Evolutionary conservation across 345 rosid species (phyloP).

Genomic region (Hibiscus mutabilis): DNA sequence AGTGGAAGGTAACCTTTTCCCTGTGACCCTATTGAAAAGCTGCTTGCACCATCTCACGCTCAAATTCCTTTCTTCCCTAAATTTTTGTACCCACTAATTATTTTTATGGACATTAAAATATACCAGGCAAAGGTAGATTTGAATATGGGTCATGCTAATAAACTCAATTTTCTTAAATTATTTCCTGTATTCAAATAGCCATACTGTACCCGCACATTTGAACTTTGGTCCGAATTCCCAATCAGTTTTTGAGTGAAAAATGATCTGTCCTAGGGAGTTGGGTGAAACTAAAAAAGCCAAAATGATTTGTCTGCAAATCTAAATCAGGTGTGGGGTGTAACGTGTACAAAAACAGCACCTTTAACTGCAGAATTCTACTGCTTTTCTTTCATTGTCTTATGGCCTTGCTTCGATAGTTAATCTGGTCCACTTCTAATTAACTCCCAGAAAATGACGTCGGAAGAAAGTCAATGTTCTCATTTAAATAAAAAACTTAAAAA

Average conservation of each 20-base stretch:
- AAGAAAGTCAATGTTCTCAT: neutral
- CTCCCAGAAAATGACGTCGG: constrained; percentile 6
- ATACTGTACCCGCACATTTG: neutral
- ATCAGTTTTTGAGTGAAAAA: neutral
- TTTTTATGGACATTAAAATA: neutral
- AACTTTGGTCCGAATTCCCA: neutral
- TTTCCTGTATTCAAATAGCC: no score
- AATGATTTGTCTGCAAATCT: neutral
- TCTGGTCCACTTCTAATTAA: neutral
- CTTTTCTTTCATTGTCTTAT: neutral
- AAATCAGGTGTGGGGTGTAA: neutral
- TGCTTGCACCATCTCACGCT: constrained; percentile 19
- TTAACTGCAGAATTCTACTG: neutral
- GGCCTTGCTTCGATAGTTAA: neutral
- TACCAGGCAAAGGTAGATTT: neutral
- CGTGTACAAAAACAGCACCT: neutral
- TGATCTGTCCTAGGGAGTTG: neutral
- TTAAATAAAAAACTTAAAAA: neutral
- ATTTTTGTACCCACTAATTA: constrained; percentile 11
- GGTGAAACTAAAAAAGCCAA: neutral
- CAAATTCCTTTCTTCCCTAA: neutral
- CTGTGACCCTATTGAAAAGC: constrained; percentile 33
- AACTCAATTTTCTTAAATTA: no score
- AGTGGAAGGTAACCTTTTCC: constrained; percentile 21
- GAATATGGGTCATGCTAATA: neutral